These are phyloP conservation scores for Xerocomus amazonicus DNA, from an alignment of 1,284 basidiomycete species.

Conservation along the genomic window DNA sequence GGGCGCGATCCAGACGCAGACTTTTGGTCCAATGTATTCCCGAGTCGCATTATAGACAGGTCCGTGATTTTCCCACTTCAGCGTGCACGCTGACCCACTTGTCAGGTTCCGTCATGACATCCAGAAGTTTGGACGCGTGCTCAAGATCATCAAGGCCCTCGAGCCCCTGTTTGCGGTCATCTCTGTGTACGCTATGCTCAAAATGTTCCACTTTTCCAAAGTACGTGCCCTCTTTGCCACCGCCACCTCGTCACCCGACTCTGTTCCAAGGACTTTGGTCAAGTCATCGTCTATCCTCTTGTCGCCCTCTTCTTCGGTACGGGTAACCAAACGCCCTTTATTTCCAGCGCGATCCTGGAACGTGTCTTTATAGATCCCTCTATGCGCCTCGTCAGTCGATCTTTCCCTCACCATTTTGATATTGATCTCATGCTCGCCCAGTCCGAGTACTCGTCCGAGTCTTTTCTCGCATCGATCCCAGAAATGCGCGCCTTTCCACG, in stretches of 20 bases:
- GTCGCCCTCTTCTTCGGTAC: slow-evolving; percentile 13
- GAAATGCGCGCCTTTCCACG: slow-evolving; percentile 5
- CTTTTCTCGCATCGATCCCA: slow-evolving; percentile 15
- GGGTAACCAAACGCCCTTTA: slow-evolving; percentile 7
- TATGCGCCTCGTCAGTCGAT: slow-evolving; percentile 7
- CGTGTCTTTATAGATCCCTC: slow-evolving; percentile 5
- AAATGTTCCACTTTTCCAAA: not conserved
- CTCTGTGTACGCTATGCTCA: not conserved
- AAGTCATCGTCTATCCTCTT: slow-evolving; percentile 14
- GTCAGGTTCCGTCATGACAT: not conserved
- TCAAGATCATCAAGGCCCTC: not conserved
- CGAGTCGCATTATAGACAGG: not conserved
- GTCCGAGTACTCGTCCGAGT: slow-evolving; percentile 5
- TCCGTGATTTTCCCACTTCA: not conserved
- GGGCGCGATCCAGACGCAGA: not conserved
- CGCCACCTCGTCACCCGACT: not conserved
- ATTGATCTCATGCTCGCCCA: not conserved
- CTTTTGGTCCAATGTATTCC: not conserved
- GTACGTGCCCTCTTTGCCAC: not conserved
- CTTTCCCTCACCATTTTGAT: too few relatives aligned
- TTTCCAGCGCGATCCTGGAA: slow-evolving; percentile 5
- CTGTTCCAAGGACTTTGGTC: not conserved
- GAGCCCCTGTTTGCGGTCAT: not conserved
- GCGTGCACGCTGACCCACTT: not conserved
- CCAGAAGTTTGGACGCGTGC: not conserved